Conservation (phyloP, 805 yeast genomes). For the Vanderwaltozyma polyspora region DNA sequence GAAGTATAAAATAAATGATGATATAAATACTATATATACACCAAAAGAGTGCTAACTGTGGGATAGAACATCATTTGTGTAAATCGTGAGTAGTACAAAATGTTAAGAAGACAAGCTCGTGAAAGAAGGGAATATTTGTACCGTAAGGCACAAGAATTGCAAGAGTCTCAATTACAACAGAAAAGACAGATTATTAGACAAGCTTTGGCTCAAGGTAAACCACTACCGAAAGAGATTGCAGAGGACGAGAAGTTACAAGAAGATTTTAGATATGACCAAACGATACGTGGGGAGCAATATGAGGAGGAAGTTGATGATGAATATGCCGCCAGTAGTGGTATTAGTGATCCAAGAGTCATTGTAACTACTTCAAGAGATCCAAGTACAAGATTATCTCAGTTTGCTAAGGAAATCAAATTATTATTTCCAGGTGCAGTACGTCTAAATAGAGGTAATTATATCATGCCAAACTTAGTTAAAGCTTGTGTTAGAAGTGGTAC, state of each 20-base stretch:
- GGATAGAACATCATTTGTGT: too few relatives aligned
- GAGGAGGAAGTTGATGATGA: conserved; percentile 70
- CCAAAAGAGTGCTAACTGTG: too few relatives aligned
- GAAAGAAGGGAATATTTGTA: conserved; percentile 91
- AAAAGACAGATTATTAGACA: conserved; percentile 79
- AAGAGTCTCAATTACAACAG: conserved; percentile 75
- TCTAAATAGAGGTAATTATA: conserved; percentile 85
- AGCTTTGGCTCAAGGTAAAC: conserved; percentile 85
- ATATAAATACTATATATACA: too few relatives aligned
- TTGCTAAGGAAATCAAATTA: conserved; percentile 82
- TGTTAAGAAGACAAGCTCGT: conserved; percentile 89
- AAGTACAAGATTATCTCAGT: conserved; percentile 71
- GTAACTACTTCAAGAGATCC: conserved; percentile 94
- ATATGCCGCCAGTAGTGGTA: conserved; percentile 76
- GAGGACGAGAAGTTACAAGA: conserved; percentile 74
- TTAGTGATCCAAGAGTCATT: conserved; percentile 79
- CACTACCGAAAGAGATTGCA: conserved; percentile 79
- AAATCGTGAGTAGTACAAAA: too few relatives aligned
- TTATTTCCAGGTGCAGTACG: conserved; percentile 84
- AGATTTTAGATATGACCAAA: conserved; percentile 80
- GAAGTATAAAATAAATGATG: too few relatives aligned
- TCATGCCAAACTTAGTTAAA: conserved; percentile 72
- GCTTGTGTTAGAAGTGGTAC: conserved; percentile 75
- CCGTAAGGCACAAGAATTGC: conserved; percentile 78
- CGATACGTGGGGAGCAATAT: conserved; percentile 36